Base-by-base conservation (phyloP, 352 stramenopile genomes). In the Albugo candida region DNA sequence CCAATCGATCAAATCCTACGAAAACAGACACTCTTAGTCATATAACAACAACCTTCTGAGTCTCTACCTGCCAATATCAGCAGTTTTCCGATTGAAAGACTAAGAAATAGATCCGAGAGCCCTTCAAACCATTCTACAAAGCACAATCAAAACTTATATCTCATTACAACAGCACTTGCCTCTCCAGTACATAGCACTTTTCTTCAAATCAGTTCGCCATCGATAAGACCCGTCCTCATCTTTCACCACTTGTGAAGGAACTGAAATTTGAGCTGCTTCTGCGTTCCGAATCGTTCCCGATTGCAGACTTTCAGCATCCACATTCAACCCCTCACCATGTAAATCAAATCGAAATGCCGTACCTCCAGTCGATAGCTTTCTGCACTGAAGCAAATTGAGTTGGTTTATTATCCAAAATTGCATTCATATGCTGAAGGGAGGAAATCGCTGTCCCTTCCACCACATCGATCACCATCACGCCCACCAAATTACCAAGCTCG, bases 381-480 rank as follows among this genome's bases (percentile, higher is more conserved):
- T 85, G 65, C 37, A 65, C 58, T 19, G 65, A 77, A 14, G 58
- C 56, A 52, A 93, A 93, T 16, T 52, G 48, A 39, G 52, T 62
- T 16, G 81, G 81, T n/a, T 77, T 66, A 39, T 65, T 80, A 31
- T 68, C 56, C 27, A 93, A 60, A 39, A 93, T 83, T 4, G 59
- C 54, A 39, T 82, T 63, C 81, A 93, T 93, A 59, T 89, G 73
- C 39, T 67, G 60, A 11, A 93, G 61, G 8, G 81, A 86, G n/a
- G 78, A 76, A 13, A 92, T 58, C 5, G 81, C 79, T 6, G 81
- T 92, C 40, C 79, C 79, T 47, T 93, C 81, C 10, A 93, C 81
- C 8, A 93, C 81, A 52, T 93, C 81, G 39, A 93, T 76, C 35
- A 93, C 79, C 63, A 93, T 83, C 2, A 91, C 64, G 13, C 81